These are phyloP conservation scores for Epichloe coenophiala DNA, from an alignment of 2,329 filamentous ascomycete species.

Conservation along the genomic window DNA sequence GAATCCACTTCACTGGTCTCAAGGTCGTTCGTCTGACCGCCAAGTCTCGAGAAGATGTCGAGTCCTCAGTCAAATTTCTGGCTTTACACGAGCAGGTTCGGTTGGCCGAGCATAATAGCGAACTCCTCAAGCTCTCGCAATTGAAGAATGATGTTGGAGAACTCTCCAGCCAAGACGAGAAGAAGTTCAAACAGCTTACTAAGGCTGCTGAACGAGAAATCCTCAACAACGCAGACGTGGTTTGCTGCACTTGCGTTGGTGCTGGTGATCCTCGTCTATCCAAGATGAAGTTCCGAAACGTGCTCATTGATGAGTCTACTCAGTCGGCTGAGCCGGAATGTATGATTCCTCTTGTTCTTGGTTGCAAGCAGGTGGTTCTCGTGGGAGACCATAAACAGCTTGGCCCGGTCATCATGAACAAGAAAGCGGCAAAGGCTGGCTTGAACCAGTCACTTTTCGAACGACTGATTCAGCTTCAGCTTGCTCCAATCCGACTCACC, in stretches of 20 bases:
- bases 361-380: conserved; percentile 97
- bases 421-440: conserved; percentile 95
- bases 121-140: conserved; percentile 82
- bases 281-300: conserved; percentile 97
- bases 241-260: conserved; percentile 97
- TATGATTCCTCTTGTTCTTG: conserved; percentile 93
- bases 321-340: conserved; percentile 97
- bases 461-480: conserved; percentile 81
- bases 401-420: conserved; percentile 99
- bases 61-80: conserved; percentile 93
- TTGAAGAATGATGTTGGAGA: conserved; percentile 87
- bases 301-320: conserved; percentile 94
- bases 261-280: conserved; percentile 88
- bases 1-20: conserved; percentile 83
- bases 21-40: conserved; percentile 98
- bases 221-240: conserved; percentile 86
- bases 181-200: conserved; percentile 94
- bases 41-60: conserved; percentile 95
- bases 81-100: conserved; percentile 94
- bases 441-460: conserved; percentile 98
- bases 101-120: conserved; percentile 91
- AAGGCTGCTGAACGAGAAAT: conserved; percentile 92
- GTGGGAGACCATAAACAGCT: conserved; percentile 97
- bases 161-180: conserved; percentile 89
- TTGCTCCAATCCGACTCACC: conserved; percentile 82